Conservation (phyloP, 768 basidiomycete species). For the Russula olivacea region DNA sequence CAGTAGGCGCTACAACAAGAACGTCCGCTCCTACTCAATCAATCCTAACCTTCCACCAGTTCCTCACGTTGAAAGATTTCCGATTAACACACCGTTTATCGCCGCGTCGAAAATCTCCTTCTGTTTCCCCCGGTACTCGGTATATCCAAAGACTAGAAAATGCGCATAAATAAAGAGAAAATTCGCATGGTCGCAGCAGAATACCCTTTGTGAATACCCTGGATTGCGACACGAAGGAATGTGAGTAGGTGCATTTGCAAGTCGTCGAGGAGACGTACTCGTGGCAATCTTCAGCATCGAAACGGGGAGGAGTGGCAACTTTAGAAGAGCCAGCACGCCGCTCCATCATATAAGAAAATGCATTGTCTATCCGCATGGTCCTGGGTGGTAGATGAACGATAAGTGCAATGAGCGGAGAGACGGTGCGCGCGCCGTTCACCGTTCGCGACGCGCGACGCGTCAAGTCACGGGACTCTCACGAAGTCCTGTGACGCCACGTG, state of each 20-base stretch:
- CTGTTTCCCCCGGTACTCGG: constrained; percentile 70
- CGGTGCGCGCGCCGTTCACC: neutral
- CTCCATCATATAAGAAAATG: constrained; percentile 5
- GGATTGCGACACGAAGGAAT: neutral
- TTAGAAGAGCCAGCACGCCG: neutral
- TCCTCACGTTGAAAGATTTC: neutral
- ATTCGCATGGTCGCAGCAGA: neutral
- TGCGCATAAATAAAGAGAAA: neutral
- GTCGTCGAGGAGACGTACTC: neutral
- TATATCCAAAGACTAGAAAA: constrained; percentile 63
- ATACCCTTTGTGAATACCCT: constrained; percentile 19
- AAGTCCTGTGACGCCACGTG: neutral
- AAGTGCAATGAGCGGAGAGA: neutral
- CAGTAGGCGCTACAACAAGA: constrained; percentile 78
- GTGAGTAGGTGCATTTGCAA: neutral
- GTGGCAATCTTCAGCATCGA: constrained; percentile 10
- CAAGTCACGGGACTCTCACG: constrained; percentile 4
- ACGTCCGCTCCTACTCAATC: constrained; percentile 55
- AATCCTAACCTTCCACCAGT: neutral
- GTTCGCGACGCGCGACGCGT: constrained; percentile 1
- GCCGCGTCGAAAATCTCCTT: constrained; percentile 70
- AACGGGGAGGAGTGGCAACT: neutral
- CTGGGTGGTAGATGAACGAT: neutral
- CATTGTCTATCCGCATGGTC: constrained; percentile 13
- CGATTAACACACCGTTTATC: constrained; percentile 42